Conservation (phyloP, 2,329 filamentous ascomycete genomes). For the Periconia macrospinosa region DNA sequence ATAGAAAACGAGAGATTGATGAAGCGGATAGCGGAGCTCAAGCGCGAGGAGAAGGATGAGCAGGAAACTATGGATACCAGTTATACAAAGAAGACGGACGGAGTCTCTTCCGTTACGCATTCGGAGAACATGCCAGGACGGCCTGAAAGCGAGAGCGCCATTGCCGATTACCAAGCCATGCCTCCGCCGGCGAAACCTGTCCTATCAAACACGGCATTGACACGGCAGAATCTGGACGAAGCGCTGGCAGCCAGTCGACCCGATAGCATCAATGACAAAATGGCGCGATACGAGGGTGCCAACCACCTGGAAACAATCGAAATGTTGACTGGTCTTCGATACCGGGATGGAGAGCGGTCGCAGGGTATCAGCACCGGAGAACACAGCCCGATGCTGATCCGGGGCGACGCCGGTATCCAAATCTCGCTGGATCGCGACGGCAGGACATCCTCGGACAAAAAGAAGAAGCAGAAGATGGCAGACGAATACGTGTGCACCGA, state of each 20-base stretch:
- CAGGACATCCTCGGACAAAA: conserved; percentile 69
- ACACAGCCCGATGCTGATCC: conserved; percentile 76
- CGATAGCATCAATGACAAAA: conserved; percentile 82
- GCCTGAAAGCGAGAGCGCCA: conserved; percentile 41
- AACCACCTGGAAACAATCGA: conserved; percentile 85
- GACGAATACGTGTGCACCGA: conserved; percentile 96
- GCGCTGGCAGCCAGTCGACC: conserved; percentile 65
- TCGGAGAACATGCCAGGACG: conserved; percentile 40
- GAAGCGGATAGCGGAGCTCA: conserved; percentile 81
- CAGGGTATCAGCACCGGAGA: conserved; percentile 86
- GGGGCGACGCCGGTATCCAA: conserved; percentile 83
- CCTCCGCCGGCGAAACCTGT: conserved; percentile 66
- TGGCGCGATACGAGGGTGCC: conserved; percentile 75
- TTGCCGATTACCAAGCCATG: conserved; percentile 57
- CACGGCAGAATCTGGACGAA: conserved; percentile 78
- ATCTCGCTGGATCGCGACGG: conserved; percentile 79
- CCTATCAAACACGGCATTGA: conserved; percentile 68
- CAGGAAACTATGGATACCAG: conserved; percentile 64
- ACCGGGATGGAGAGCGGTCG: conserved; percentile 85
- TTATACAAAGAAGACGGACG: conserved; percentile 62
- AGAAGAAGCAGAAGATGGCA: conserved; percentile 78
- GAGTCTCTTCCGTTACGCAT: conserved; percentile 55
- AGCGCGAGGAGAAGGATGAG: conserved; percentile 82
- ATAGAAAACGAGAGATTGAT: conserved; percentile 90
- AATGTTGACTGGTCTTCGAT: conserved; percentile 86